phyloP scores from a whole-genome alignment of 2,329 filamentous ascomycete species.

The Hypoxylon sp. region DNA sequence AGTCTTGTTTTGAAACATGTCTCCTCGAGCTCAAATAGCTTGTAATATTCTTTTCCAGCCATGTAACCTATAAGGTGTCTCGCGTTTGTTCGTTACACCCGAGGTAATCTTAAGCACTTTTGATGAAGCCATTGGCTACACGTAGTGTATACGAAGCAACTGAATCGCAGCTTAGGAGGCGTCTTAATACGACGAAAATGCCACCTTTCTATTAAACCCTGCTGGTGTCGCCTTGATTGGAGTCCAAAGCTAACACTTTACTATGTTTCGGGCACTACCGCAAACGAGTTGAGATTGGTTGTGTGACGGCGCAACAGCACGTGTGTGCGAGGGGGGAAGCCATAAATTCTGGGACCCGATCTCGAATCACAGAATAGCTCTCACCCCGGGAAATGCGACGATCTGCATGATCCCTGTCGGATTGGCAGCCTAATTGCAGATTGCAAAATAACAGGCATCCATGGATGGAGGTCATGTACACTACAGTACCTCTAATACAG shows the following conservation, averaged over 20 bases:
- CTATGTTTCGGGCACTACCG: slow-evolving; percentile 40
- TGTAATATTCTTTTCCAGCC: slow-evolving; percentile 22
- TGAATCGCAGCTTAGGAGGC: background rate
- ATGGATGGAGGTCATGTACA: slow-evolving; percentile 7
- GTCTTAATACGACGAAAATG: background rate
- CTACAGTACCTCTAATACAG: slow-evolving; percentile 16
- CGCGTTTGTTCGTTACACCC: slow-evolving; percentile 17
- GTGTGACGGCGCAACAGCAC: slow-evolving; percentile 47
- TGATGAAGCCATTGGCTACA: background rate
- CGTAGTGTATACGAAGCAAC: background rate
- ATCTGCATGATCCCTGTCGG: slow-evolving; percentile 54
- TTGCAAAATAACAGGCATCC: slow-evolving; percentile 35
- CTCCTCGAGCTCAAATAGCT: slow-evolving; percentile 30
- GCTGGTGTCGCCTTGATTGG: slow-evolving; percentile 17
- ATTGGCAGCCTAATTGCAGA: slow-evolving; percentile 42
- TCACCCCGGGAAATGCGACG: slow-evolving; percentile 53
- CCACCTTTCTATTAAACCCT: slow-evolving; percentile 4
- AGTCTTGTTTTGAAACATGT: slow-evolving; percentile 46
- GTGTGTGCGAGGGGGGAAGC: slow-evolving; percentile 46
- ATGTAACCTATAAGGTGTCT: slow-evolving; percentile 18
- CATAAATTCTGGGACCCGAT: slow-evolving; percentile 49
- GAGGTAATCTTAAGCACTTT: slow-evolving; percentile 11
- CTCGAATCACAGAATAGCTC: slow-evolving; percentile 50
- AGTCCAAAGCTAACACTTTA: slow-evolving; percentile 18
- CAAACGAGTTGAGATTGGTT: slow-evolving; percentile 46